Percentiles rank a stretch among this genome's conserved stretches.
phyloP scores from a whole-genome alignment of 768 basidiomycete species.

The Pluteus cervinus region DNA sequence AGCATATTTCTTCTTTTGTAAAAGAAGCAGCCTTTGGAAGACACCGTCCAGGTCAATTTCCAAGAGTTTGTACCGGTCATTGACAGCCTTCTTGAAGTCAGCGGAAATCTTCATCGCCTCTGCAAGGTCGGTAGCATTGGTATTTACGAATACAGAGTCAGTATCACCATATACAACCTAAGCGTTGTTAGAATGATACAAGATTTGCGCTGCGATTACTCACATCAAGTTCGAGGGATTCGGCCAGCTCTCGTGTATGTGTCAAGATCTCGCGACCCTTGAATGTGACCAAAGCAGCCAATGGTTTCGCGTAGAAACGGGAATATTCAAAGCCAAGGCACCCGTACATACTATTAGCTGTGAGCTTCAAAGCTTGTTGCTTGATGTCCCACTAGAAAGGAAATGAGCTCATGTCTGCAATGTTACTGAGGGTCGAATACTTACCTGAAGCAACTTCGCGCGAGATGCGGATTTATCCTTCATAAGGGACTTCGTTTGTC shows the following conservation, averaged over 20 bases:
- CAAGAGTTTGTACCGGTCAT: conserved; percentile 89
- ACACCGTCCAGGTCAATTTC: conserved; percentile 96
- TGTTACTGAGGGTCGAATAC: conserved; percentile 6
- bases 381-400: conserved; percentile 84
- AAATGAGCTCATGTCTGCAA: neutral
- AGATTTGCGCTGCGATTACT: conserved; percentile 18
- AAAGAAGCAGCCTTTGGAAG: conserved; percentile 84
- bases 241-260: conserved; percentile 88
- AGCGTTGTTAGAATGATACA: conserved; percentile 1
- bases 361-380: conserved; percentile 94
- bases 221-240: conserved; percentile 85
- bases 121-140: conserved; percentile 81
- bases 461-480: conserved; percentile 72
- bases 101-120: conserved; percentile 90
- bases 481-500: conserved; percentile 91
- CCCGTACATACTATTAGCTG: conserved; percentile 99
- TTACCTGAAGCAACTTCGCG: conserved; percentile 79
- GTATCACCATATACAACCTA: conserved; percentile 99
- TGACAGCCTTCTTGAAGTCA: conserved; percentile 93
- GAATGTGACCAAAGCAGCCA: conserved; percentile 96
- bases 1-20: conserved; percentile 99
- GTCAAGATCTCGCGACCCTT: conserved; percentile 98
- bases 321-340: conserved; percentile 98
- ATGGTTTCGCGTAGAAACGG: conserved; percentile 90
- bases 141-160: conserved; percentile 98